Conservation (phyloP, 2,329 filamentous ascomycete genomes). For the Trichoderma koningiopsis region DNA sequence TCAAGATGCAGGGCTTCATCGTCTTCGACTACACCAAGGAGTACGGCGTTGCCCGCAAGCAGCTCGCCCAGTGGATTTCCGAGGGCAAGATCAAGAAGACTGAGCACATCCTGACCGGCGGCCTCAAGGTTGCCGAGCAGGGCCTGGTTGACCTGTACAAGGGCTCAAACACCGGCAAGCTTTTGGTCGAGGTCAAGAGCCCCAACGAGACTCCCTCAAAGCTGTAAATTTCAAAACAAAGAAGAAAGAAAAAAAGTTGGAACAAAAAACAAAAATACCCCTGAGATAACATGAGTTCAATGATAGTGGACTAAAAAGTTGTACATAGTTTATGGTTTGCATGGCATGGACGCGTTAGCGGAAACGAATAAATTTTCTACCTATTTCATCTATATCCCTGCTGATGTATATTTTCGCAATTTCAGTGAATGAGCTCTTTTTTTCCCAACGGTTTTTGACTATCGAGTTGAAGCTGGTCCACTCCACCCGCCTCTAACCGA, state of each 20-base stretch:
- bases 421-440: not conserved
- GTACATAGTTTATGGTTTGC: constrained; percentile 16
- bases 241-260: not conserved
- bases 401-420: not conserved
- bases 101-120: constrained; percentile 72
- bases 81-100: constrained; percentile 73
- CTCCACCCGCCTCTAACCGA: constrained; percentile 9
- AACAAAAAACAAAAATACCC: constrained; percentile 1
- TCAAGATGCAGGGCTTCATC: constrained; percentile 72
- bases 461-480: constrained; percentile 6
- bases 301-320: not conserved
- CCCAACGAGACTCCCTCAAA: constrained; percentile 29
- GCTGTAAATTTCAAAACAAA: constrained; percentile 27
- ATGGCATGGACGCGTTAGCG: constrained; percentile 7
- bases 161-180: constrained; percentile 71
- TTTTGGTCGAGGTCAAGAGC: constrained; percentile 57
- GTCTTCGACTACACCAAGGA: constrained; percentile 67
- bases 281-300: constrained; percentile 1
- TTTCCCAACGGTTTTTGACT: not conserved
- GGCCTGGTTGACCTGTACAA: constrained; percentile 66
- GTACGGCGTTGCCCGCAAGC: constrained; percentile 58
- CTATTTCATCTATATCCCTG: not conserved
- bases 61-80: constrained; percentile 67
- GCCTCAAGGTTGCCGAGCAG: constrained; percentile 63
- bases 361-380: constrained; percentile 4